These are phyloP conservation scores for Stereocaulon alpinum DNA, from an alignment of 495 filamentous ascomycete genomes.

Conservation along the genomic window DNA sequence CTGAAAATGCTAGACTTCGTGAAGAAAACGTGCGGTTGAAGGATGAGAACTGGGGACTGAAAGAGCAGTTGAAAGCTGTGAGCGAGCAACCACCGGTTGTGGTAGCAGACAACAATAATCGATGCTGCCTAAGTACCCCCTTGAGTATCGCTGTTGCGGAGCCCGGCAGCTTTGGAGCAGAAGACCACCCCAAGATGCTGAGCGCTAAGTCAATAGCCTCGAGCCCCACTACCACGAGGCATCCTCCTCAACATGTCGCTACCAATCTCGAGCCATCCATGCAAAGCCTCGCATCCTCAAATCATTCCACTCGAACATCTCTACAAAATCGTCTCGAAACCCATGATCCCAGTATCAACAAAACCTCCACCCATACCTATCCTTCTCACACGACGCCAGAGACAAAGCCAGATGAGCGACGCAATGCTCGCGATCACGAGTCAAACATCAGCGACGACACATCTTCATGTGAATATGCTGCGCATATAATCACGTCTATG, in stretches of 20 bases:
- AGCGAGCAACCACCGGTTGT: background rate
- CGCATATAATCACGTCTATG: slow-evolving; percentile 25
- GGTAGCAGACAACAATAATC: background rate
- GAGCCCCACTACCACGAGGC: too few relatives aligned
- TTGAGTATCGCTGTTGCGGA: too few relatives aligned
- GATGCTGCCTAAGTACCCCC: background rate
- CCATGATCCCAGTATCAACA: too few relatives aligned
- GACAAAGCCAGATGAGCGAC: background rate
- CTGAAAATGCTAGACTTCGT: slow-evolving; percentile 51
- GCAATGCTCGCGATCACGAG: background rate
- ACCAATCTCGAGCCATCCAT: too few relatives aligned
- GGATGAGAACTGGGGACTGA: background rate
- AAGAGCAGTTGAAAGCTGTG: background rate
- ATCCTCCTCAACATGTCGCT: too few relatives aligned
- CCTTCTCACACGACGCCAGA: background rate
- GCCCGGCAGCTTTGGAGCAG: too few relatives aligned
- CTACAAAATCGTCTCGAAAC: too few relatives aligned
- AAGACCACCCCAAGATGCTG: too few relatives aligned
- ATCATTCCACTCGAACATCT: too few relatives aligned
- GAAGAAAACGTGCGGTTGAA: slow-evolving; percentile 9
- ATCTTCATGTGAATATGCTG: slow-evolving; percentile 25
- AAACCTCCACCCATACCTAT: too few relatives aligned
- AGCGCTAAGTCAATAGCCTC: too few relatives aligned
- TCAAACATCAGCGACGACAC: slow-evolving; percentile 6
- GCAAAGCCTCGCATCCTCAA: too few relatives aligned